Evolutionary conservation across 2,329 filamentous ascomycete genomes (phyloP), one percentile per base, ranked within the genome.

Genomic region (Trichoderma sp.): DNA sequence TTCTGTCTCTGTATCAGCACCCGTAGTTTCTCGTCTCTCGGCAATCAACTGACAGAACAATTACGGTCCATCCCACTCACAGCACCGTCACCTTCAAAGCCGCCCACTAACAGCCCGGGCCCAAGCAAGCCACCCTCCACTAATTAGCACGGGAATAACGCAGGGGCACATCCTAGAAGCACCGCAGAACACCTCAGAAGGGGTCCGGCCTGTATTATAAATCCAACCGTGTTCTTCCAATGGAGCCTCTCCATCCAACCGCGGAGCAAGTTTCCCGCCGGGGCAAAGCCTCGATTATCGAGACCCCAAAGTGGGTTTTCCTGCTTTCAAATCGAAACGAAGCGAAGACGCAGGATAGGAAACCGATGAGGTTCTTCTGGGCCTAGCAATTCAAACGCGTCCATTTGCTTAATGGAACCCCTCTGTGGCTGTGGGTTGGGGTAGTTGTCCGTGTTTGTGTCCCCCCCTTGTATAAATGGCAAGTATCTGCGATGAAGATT

Each of bases 261-360:
- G 6, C 50, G 50, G 60, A 14, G 9, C 10, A 44, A 50, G 28
- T 30, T 44, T 21, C 17, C 19, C 30, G 39, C 41, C 54, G 60
- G 19, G 58, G 47, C 4, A 44, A 45, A 26, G 50, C 34, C 26
- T 39, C 4, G 41, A 54, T 47, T 63, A 45, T 24, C 28, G 5
- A 5, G 17, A n/a, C n/a, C 34, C 34, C 34, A 39, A 39, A 34
- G 39, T 19, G 43, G 19, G 14, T 10, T n/a, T 57, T 15, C 34
- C 34, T 55, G 50, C 50, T 64, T 64, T 64, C 62, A 64, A 64
- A 58, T 59, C 60, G 41, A 45, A 30, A n/a, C 34, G 9, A 4
- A 39, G 34, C 34, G 34, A 39, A 39, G 34, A 14, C 3, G 34
- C 12, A 12, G 0, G 34, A 39, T 10, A 39, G 21, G 21, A 24